phyloP scores from a whole-genome alignment of 2,329 filamentous ascomycete species.

The Gyromitra esculenta region DNA sequence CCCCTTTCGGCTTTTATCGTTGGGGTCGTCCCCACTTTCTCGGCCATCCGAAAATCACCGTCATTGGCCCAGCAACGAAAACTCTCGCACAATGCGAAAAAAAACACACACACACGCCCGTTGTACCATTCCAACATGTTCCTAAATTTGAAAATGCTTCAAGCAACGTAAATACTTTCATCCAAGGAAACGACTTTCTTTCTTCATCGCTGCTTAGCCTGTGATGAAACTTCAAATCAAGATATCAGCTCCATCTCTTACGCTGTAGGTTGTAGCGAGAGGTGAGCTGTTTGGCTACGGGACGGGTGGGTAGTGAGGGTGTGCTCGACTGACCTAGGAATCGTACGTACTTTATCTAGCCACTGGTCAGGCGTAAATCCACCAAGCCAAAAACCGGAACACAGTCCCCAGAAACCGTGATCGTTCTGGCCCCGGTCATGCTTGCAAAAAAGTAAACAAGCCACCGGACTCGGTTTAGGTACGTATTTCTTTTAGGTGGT shows the following conservation, averaged over 20 bases:
- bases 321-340: slow-evolving; percentile 30
- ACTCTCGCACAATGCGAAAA: slow-evolving; percentile 21
- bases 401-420: slow-evolving; percentile 33
- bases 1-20: slow-evolving; percentile 36
- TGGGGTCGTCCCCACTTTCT: slow-evolving; percentile 38
- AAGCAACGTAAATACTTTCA: slow-evolving; percentile 15
- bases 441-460: slow-evolving; percentile 36
- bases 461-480: slow-evolving; percentile 25
- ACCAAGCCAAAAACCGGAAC: slow-evolving; percentile 40
- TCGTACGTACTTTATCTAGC: slow-evolving; percentile 40
- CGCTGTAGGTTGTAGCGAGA: slow-evolving; percentile 20
- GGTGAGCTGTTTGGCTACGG: slow-evolving; percentile 39
- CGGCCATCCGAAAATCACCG: slow-evolving; percentile 40
- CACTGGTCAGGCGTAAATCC: slow-evolving; percentile 28
- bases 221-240: not conserved
- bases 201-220: not conserved
- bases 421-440: slow-evolving; percentile 33
- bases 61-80: slow-evolving; percentile 51
- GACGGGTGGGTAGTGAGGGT: slow-evolving; percentile 18
- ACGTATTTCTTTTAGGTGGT: slow-evolving; percentile 25
- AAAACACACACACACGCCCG: slow-evolving; percentile 18
- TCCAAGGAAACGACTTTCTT: slow-evolving; percentile 4
- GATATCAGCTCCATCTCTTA: slow-evolving; percentile 18
- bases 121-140: slow-evolving; percentile 31
- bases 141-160: slow-evolving; percentile 39